Evolutionary conservation across 139 green algal genomes (phyloP).

Genomic region (Coccomyxa sp.): DNA sequence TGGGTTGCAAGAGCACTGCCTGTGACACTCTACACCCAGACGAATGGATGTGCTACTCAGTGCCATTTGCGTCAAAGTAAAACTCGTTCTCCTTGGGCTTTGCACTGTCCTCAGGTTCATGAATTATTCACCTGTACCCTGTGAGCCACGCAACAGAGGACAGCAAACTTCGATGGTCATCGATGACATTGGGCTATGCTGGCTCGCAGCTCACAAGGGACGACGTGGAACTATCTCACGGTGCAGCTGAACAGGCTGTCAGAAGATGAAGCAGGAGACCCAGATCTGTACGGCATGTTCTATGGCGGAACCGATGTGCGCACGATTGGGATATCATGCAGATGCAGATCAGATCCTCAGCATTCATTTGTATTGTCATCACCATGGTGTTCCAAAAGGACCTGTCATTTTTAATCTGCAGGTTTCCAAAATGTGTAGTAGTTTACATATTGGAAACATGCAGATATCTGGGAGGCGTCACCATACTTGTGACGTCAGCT

Average conservation of each 20-base stretch:
- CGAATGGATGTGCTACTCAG: conserved; percentile 33
- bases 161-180: background rate
- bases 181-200: background rate
- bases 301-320: conserved; percentile 5
- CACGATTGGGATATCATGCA: background rate
- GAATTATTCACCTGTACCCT: background rate
- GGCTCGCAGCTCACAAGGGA: background rate
- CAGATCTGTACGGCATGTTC: conserved; percentile 36
- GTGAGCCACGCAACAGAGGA: no score
- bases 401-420: no score
- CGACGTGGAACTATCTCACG: conserved; percentile 33
- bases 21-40: conserved; percentile 24
- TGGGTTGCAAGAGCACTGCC: conserved; percentile 3
- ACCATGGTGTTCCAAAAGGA: no score
- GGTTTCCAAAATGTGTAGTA: no score
- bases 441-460: no score
- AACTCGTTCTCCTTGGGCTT: background rate
- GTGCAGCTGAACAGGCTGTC: conserved; percentile 26
- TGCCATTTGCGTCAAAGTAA: conserved; percentile 15
- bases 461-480: no score
- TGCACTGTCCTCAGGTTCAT: background rate
- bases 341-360: background rate
- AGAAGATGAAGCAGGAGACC: conserved; percentile 25
- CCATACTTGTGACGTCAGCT: no score
- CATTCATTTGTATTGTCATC: no score